phyloP scores from a whole-genome alignment of 73 alveolate genomes.

The Durusdinium trenchii region DNA sequence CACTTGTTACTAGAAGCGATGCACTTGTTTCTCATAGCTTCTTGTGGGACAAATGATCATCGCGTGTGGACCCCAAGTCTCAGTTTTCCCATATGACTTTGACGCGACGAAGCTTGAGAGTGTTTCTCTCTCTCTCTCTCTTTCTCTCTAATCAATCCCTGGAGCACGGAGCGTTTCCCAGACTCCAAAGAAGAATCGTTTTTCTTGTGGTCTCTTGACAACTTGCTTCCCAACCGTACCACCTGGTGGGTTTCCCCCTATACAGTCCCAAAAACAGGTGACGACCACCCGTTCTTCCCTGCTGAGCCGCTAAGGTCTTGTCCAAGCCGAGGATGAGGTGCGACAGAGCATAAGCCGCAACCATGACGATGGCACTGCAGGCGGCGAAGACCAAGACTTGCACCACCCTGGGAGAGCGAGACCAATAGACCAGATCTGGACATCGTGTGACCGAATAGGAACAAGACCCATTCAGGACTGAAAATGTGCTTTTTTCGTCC shows the following conservation, averaged over 20 bases:
- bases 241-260: neutral
- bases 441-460: neutral
- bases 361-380: neutral
- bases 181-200: neutral
- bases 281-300: too few relatives aligned
- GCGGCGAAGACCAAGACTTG: neutral
- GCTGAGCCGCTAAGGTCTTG: too few relatives aligned
- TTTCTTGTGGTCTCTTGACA: neutral
- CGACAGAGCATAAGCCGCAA: constrained; percentile 12
- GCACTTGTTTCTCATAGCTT: too few relatives aligned
- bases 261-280: too few relatives aligned
- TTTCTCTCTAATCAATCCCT: neutral
- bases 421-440: neutral
- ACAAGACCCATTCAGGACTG: neutral
- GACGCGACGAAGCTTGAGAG: too few relatives aligned
- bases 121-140: neutral
- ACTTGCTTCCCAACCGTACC: neutral
- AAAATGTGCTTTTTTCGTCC: neutral
- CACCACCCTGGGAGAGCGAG: neutral
- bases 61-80: too few relatives aligned
- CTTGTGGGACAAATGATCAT: too few relatives aligned
- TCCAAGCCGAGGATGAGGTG: constrained; percentile 34
- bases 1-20: too few relatives aligned
- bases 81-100: too few relatives aligned
- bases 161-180: neutral